Percentiles rank a stretch among this genome's conserved stretches.
phyloP scores from a whole-genome alignment of 1,284 basidiomycete species.

The Irpex rosettiformis region DNA sequence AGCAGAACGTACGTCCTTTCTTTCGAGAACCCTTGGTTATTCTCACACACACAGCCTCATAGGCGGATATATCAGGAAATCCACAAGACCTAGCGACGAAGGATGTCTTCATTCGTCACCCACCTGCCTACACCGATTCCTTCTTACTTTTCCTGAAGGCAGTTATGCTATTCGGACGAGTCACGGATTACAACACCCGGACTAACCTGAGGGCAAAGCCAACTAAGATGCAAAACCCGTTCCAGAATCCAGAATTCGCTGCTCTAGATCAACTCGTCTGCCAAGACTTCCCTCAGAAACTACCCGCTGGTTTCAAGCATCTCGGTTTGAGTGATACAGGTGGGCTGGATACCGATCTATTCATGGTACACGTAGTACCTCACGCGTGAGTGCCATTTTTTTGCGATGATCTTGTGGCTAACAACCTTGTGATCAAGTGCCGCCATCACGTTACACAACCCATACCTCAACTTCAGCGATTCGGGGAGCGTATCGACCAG shows the following conservation, averaged over 20 bases:
- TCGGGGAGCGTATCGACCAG: conserved; percentile 58
- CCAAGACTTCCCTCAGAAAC: conserved; percentile 60
- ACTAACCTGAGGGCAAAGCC: conserved; percentile 60
- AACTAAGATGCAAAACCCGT: conserved; percentile 67
- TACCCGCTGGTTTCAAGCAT: conserved; percentile 66
- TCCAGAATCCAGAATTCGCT: conserved; percentile 58
- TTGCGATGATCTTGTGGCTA: too few species aligned
- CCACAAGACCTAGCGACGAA: conserved; percentile 63
- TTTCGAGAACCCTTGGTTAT: conserved; percentile 4
- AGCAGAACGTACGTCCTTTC: conserved; percentile 52
- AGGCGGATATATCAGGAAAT: conserved; percentile 62
- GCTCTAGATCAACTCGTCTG: conserved; percentile 65
- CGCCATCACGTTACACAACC: conserved; percentile 78
- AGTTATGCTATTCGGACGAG: conserved; percentile 76
- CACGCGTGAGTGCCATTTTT: conserved; percentile 59
- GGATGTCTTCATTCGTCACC: conserved; percentile 65
- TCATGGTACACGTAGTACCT: conserved; percentile 79
- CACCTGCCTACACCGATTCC: conserved; percentile 73
- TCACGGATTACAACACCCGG: conserved; percentile 79
- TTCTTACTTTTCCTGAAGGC: conserved; percentile 76
- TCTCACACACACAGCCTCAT: conserved; percentile 9
- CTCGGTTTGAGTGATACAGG: conserved; percentile 56
- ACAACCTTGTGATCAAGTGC: conserved; percentile 44
- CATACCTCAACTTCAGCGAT: conserved; percentile 72
- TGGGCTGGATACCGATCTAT: conserved; percentile 73